Evolutionary conservation across 805 yeast species (phyloP).

Genomic region (Barnettozyma botsteinii): DNA sequence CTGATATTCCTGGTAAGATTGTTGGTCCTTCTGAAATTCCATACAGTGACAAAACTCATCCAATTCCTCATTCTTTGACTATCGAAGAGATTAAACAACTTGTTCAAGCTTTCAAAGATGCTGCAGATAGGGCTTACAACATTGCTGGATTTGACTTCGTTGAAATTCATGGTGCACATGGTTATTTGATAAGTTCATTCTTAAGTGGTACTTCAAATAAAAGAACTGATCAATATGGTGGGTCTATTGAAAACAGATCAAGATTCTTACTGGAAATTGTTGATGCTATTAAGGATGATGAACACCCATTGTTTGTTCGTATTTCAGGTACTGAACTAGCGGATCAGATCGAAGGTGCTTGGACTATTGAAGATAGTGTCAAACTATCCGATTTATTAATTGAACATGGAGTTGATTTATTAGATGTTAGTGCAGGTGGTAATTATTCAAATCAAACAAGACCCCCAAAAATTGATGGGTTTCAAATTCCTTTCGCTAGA

Average conservation of each 20-base stretch:
- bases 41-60: conserved; percentile 17
- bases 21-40: conserved; percentile 42
- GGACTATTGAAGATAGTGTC: conserved; percentile 18
- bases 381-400: conserved; percentile 35
- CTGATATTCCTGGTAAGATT: conserved; percentile 31
- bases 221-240: conserved; percentile 62
- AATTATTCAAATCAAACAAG: conserved; percentile 30
- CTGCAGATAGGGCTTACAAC: conserved; percentile 45
- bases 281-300: conserved; percentile 33
- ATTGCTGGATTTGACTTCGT: conserved; percentile 52
- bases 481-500: conserved; percentile 36
- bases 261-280: conserved; percentile 44
- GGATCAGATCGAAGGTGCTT: conserved; percentile 15
- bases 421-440: conserved; percentile 55
- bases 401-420: conserved; percentile 41
- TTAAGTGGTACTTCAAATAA: conserved; percentile 37
- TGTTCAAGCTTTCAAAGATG: conserved; percentile 37
- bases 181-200: conserved; percentile 48
- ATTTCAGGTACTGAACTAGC: conserved; percentile 17
- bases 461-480: conserved; percentile 21
- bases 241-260: conserved; percentile 52
- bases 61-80: conserved; percentile 39
- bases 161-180: conserved; percentile 59
- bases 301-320: conserved; percentile 36
- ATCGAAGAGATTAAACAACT: conserved; percentile 35